Base-by-base conservation (phyloP, 78 protist species). In the Dictyostelium firmibasis region DNA sequence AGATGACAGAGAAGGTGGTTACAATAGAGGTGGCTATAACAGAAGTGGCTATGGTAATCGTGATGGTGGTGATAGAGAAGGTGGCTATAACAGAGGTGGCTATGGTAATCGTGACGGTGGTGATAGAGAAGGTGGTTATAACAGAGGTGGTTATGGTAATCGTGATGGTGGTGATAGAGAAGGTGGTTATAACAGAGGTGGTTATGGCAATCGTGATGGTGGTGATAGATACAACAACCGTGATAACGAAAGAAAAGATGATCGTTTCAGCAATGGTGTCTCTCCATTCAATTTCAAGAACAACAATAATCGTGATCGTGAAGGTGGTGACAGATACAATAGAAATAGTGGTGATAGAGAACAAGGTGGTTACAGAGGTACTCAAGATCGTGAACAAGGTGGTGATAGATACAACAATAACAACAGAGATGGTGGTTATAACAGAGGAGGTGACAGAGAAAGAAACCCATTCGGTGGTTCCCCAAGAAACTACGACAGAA, bases 231-330 rank as follows among this genome's bases (percentile, higher is more conserved):
- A 74, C 81, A 74, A 74, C 81, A 74, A 74, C 81, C 29, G 75
- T 27, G 79, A 85, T 25, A 74, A 78, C 70, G 74, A 81, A 31
- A 60, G 94, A 70, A 50, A 60, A 79, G 85, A 79, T 6, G 85
- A 79, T 53, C 38, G 86, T 35, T 83, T 83, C 86, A 83, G 50
- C 10, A 36, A 83, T 83, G 86, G 86, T 18, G 86, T 83, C 1
- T 60, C 81, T 7, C 91, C 91, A 85, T 85, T 85, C 78, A 76
- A 76, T n/a, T 76, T 76, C 57, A 76, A 38, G n/a, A 76, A 76
- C 23, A 33, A 76, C n/a, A 76, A 38, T 27, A 23, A 60, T 38
- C 44, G 77, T 10, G 25, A 76, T 9, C 36, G 81, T 6, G 57
- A 50, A 3, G 83, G 64, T 60, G 85, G 85, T 18, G 83, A 77